A percentile compares a stretch with the other conserved stretches of the same genome.
Conservation (phyloP, 306 rosid species). For the Fagus crenata region DNA sequence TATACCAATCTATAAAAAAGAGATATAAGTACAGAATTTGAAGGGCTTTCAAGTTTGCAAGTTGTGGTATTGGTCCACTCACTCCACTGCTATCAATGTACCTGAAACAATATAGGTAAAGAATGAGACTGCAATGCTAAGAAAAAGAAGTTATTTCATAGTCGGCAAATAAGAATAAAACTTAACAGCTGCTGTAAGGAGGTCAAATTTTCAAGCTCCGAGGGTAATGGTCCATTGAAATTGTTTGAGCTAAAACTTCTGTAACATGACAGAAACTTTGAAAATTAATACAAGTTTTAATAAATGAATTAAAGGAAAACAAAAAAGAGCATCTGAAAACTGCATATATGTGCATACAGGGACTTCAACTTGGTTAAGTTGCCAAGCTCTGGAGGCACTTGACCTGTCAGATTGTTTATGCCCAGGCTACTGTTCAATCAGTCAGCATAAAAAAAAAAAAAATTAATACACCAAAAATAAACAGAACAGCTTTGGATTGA, state of each 20-base stretch:
- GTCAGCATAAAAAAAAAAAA: conserved; percentile 1
- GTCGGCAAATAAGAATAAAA: neutral
- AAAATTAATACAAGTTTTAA: neutral
- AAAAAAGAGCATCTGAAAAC: neutral
- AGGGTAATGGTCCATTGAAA: conserved; percentile 35
- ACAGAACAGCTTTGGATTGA: neutral
- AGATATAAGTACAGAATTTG: conserved; percentile 27
- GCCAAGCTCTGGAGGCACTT: conserved; percentile 36
- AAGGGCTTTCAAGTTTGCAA: conserved; percentile 40
- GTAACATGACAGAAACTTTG: neutral
- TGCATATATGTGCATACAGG: conserved; percentile 27
- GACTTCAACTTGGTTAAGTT: conserved; percentile 35
- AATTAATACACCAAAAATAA: neutral
- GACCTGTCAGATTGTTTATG: conserved; percentile 45
- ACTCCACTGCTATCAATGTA: conserved; percentile 48
- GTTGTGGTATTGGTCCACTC: conserved; percentile 40
- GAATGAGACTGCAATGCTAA: neutral
- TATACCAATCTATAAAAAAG: neutral
- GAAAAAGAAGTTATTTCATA: neutral
- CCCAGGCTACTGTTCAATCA: conserved; percentile 40
- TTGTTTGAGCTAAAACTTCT: conserved; percentile 44
- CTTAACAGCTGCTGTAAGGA: conserved; percentile 36
- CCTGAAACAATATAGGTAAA: conserved; percentile 21
- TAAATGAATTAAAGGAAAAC: neutral
- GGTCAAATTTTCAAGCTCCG: conserved; percentile 31